phyloP scores from a whole-genome alignment of 78 protist genomes.

The Anaeramoeba flamelloides region DNA sequence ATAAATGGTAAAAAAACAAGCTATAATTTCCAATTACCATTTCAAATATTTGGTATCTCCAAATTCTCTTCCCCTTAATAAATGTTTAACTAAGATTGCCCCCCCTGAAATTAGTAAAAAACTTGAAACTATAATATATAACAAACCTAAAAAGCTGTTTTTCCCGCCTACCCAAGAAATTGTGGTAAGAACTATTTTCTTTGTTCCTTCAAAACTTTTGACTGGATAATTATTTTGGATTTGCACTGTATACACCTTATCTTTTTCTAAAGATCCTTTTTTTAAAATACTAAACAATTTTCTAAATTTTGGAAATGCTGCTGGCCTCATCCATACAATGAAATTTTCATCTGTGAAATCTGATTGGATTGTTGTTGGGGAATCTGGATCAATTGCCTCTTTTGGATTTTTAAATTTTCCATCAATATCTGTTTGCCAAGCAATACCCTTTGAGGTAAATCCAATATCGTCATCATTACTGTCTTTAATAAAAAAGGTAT shows the following conservation, averaged over 20 bases:
- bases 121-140: too few relatives aligned
- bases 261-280: conserved; percentile 2
- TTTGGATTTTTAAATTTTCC: background rate
- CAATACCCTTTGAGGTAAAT: background rate
- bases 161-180: conserved; percentile 87
- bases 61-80: too few relatives aligned
- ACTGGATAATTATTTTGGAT: conserved; percentile 51
- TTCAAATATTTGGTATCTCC: too few relatives aligned
- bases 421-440: background rate
- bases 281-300: conserved; percentile 60
- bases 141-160: conserved; percentile 74
- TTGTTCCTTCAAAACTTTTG: conserved; percentile 44
- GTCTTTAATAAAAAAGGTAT: background rate
- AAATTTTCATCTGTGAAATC: conserved; percentile 56
- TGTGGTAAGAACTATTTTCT: conserved; percentile 67
- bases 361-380: too few relatives aligned
- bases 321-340: conserved; percentile 89
- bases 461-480: background rate
- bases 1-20: too few relatives aligned
- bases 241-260: conserved; percentile 34
- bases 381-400: conserved; percentile 2
- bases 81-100: too few relatives aligned
- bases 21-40: too few relatives aligned
- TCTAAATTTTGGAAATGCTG: conserved; percentile 75
- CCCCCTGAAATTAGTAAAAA: too few relatives aligned